Evolutionary conservation across 345 rosid genomes (phyloP).

Genomic region (Brassica cretica): DNA sequence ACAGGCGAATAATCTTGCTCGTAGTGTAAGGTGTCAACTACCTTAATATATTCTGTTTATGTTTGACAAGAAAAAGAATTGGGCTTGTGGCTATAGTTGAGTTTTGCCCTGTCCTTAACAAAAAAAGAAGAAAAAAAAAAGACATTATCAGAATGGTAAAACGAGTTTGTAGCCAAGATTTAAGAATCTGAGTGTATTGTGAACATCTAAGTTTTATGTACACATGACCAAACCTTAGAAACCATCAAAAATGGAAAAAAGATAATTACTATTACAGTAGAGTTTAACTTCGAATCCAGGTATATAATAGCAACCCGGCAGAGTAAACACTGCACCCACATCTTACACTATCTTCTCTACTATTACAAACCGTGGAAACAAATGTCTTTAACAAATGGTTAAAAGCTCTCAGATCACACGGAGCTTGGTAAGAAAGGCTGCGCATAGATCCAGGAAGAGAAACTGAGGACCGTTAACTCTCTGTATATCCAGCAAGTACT

Average conservation of each 20-base stretch:
- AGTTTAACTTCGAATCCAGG: slow-evolving; percentile 36
- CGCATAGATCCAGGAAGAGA: slow-evolving; percentile 90
- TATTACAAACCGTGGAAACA: slow-evolving; percentile 23
- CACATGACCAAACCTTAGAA: slow-evolving; percentile 24
- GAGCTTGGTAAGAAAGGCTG: slow-evolving; percentile 87
- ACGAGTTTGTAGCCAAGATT: background rate
- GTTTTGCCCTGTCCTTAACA: background rate
- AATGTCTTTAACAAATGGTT: slow-evolving; percentile 21
- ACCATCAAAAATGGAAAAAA: slow-evolving; percentile 1
- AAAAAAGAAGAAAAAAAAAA: no score
- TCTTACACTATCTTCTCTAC: slow-evolving; percentile 21
- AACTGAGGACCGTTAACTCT: slow-evolving; percentile 85
- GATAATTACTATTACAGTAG: slow-evolving; percentile 25
- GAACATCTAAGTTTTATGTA: slow-evolving; percentile 26
- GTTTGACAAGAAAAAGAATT: no score
- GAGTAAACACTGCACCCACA: slow-evolving; percentile 37
- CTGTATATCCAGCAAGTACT: slow-evolving; percentile 85
- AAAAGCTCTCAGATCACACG: slow-evolving; percentile 56
- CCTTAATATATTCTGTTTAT: no score
- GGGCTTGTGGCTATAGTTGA: no score
- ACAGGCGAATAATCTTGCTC: no score
- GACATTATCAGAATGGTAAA: background rate
- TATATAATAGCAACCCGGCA: slow-evolving; percentile 33
- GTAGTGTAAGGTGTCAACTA: no score
- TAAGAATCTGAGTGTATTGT: slow-evolving; percentile 5